Conservation (phyloP, 805 yeast genomes). For the Ogataea haglerorum region DNA sequence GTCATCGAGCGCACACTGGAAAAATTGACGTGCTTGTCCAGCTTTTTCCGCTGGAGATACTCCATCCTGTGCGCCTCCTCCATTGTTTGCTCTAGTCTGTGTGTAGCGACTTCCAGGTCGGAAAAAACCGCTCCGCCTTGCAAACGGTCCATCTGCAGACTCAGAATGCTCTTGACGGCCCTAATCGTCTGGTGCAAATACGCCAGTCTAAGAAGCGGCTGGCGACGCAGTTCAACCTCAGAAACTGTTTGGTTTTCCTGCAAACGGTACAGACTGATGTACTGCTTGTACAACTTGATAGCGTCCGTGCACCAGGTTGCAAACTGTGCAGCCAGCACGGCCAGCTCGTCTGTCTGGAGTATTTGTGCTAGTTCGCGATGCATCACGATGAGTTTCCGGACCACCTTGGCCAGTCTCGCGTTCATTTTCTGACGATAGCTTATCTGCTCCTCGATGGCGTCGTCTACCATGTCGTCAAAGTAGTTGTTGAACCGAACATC, state of each 20-base stretch:
- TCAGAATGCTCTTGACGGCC: conserved; percentile 21
- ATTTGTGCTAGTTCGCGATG: conserved; percentile 20
- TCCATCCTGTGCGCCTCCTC: conserved; percentile 23
- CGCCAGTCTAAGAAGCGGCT: conserved; percentile 32
- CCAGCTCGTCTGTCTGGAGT: conserved; percentile 14
- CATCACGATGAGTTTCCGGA: conserved; percentile 13
- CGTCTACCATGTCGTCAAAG: conserved; percentile 28
- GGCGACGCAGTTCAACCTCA: conserved; percentile 29
- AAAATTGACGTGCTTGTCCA: conserved; percentile 16
- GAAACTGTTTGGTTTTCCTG: conserved; percentile 23
- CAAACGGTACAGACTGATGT: conserved; percentile 22
- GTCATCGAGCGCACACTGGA: conserved; percentile 26
- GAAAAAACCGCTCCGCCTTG: conserved; percentile 23
- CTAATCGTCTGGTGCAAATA: conserved; percentile 23
- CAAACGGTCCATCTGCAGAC: conserved; percentile 18
- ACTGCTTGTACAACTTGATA: conserved; percentile 21
- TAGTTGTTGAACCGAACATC: conserved; percentile 29
- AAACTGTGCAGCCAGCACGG: conserved; percentile 13
- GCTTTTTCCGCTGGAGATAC: conserved; percentile 20
- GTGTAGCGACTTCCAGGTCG: conserved; percentile 23
- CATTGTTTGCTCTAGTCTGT: conserved; percentile 18
- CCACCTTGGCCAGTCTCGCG: conserved; percentile 14
- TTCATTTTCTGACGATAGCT: conserved; percentile 21
- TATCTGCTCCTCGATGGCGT: conserved; percentile 23
- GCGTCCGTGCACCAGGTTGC: conserved; percentile 27